Evolutionary conservation across 2,329 filamentous ascomycete genomes (phyloP).

Genomic region (Coniella vitis): DNA sequence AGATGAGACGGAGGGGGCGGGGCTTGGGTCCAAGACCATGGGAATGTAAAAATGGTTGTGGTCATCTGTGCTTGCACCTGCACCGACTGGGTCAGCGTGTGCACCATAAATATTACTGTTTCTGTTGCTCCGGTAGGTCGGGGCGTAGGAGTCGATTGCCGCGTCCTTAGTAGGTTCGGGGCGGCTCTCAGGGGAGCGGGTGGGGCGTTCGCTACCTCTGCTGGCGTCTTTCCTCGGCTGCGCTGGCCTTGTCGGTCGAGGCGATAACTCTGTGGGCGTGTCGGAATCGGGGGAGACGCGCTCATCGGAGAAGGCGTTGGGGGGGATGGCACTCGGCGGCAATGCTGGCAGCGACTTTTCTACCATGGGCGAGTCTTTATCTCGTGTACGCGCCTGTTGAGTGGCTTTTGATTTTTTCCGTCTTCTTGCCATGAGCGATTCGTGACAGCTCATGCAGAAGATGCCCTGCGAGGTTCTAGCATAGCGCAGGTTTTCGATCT

Average conservation of each 20-base stretch:
- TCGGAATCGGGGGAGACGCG: conserved; percentile 56
- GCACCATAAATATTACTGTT: conserved; percentile 58
- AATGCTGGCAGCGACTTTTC: conserved; percentile 93
- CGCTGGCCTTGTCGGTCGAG: conserved; percentile 44
- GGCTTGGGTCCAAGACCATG: conserved; percentile 65
- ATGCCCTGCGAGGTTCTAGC: conserved; percentile 96
- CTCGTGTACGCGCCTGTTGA: conserved; percentile 52
- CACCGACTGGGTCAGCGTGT: conserved; percentile 30
- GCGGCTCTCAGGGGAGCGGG: conserved; percentile 48
- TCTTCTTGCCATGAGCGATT: conserved; percentile 87
- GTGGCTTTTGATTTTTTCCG: conserved; percentile 76
- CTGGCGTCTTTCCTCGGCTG: conserved; percentile 44
- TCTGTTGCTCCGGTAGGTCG: conserved; percentile 70
- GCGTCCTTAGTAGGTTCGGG: conserved; percentile 42
- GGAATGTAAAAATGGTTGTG: conserved; percentile 67
- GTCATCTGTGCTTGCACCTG: conserved; percentile 16
- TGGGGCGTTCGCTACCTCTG: conserved; percentile 44
- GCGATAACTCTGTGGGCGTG: conserved; percentile 63
- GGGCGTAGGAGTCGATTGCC: conserved; percentile 64
- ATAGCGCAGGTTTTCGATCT: conserved; percentile 97
- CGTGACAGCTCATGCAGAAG: conserved; percentile 98
- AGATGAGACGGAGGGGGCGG: conserved; percentile 44
- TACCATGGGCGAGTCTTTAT: conserved; percentile 62
- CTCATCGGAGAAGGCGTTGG: conserved; percentile 55
- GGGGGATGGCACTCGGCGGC: conserved; percentile 65